Evolutionary conservation across 805 yeast species (phyloP).

Genomic region (Jamesozyma gamospora): DNA sequence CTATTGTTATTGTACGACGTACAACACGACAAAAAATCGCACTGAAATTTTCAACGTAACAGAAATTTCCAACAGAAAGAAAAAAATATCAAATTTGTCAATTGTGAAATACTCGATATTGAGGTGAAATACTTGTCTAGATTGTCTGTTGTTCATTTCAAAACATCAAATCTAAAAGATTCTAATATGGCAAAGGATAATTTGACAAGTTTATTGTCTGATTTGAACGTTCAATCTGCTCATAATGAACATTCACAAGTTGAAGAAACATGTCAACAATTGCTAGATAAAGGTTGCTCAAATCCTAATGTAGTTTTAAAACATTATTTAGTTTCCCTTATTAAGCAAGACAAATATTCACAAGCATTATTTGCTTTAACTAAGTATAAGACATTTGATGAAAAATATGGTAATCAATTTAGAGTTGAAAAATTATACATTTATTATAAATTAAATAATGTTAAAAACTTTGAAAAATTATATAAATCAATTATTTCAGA

Average conservation of each 20-base stretch:
- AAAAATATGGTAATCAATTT: constrained; percentile 27
- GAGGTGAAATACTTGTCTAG: too few species aligned
- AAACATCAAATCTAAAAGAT: background rate
- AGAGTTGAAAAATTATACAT: constrained; percentile 52
- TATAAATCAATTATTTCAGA: constrained; percentile 14
- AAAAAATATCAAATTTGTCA: too few species aligned
- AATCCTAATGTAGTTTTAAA: constrained; percentile 24
- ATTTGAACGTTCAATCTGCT: constrained; percentile 24
- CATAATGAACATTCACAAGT: constrained; percentile 23
- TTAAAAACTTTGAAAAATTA: constrained; percentile 23
- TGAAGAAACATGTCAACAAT: constrained; percentile 18
- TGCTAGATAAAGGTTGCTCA: constrained; percentile 15
- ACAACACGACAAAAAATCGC: too few species aligned
- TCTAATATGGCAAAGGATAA: constrained; percentile 17
- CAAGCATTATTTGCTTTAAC: constrained; percentile 39
- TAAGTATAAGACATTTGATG: constrained; percentile 30
- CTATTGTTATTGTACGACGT: too few species aligned
- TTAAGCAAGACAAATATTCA: constrained; percentile 53
- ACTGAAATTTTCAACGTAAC: too few species aligned
- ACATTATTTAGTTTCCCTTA: constrained; percentile 48
- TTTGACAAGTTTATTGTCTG: constrained; percentile 18
- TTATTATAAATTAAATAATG: constrained; percentile 44
- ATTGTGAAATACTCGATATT: too few species aligned
- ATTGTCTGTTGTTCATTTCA: too few species aligned
- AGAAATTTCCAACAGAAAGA: too few species aligned